phyloP scores from a whole-genome alignment of 495 filamentous ascomycete species.

The Lepidopterella palustris region DNA sequence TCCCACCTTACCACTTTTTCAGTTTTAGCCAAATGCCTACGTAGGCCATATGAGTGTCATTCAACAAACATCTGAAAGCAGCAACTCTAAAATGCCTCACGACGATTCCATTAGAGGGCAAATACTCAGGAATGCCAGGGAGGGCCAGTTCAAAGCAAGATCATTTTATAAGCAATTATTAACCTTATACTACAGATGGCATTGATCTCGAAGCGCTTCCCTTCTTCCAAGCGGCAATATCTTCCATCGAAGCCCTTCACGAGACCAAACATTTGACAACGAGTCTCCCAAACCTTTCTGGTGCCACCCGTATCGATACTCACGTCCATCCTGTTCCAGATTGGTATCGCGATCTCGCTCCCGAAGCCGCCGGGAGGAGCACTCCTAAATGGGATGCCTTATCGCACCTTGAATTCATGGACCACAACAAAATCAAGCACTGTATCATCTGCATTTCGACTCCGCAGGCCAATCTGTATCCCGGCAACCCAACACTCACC shows the following conservation, averaged over 20 bases:
- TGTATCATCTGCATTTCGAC: conserved; percentile 23
- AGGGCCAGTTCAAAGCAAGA: too few relatives aligned
- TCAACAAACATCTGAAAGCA: too few relatives aligned
- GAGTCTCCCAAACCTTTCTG: conserved; percentile 4
- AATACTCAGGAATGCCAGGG: too few relatives aligned
- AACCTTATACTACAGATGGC: conserved; percentile 3
- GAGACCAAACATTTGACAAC: neutral
- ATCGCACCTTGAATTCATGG: conserved; percentile 26
- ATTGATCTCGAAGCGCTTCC: conserved; percentile 8
- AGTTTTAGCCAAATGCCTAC: too few relatives aligned
- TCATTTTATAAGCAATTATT: too few relatives aligned
- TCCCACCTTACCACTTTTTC: too few relatives aligned
- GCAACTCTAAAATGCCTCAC: too few relatives aligned
- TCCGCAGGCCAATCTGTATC: conserved; percentile 26
- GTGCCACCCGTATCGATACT: conserved; percentile 24
- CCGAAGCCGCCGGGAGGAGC: conserved; percentile 15
- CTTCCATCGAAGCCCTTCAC: conserved; percentile 5
- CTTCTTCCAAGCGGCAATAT: conserved; percentile 5
- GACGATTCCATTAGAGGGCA: too few relatives aligned
- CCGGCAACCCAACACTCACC: conserved; percentile 16
- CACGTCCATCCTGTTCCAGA: conserved; percentile 25
- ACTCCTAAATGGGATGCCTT: conserved; percentile 22
- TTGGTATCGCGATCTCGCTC: conserved; percentile 28
- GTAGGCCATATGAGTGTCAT: too few relatives aligned
- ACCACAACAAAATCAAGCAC: conserved; percentile 13